Evolutionary conservation across 352 stramenopile genomes (phyloP).

Genomic region (Phytophthora hybrid): DNA sequence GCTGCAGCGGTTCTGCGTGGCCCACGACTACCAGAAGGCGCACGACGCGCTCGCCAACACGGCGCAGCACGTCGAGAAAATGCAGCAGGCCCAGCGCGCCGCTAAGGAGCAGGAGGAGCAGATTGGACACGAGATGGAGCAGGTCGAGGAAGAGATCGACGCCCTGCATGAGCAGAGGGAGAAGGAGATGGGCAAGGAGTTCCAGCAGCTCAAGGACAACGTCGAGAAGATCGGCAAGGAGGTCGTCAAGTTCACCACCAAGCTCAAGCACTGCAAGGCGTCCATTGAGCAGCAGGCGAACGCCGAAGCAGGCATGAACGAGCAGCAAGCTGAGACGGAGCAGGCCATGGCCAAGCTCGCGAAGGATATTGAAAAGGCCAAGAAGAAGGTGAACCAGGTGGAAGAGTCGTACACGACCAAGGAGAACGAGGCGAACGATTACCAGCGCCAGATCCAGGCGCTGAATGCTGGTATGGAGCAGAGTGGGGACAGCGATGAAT

Average conservation of each 20-base stretch:
- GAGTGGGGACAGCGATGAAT: slow-evolving; percentile 77
- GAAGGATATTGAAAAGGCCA: slow-evolving; percentile 82
- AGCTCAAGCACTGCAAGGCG: slow-evolving; percentile 76
- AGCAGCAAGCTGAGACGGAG: slow-evolving; percentile 82
- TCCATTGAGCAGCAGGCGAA: slow-evolving; percentile 77
- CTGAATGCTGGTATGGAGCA: slow-evolving; percentile 90
- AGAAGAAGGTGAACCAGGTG: slow-evolving; percentile 66
- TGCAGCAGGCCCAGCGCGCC: slow-evolving; percentile 88
- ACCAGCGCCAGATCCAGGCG: slow-evolving; percentile 86
- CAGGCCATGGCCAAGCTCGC: slow-evolving; percentile 83
- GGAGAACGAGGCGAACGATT: slow-evolving; percentile 71
- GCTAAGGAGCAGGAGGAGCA: slow-evolving; percentile 60
- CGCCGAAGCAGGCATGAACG: slow-evolving; percentile 65
- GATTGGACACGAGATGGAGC: slow-evolving; percentile 72
- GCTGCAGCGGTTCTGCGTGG: slow-evolving; percentile 97
- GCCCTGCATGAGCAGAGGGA: slow-evolving; percentile 76
- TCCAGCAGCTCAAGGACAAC: slow-evolving; percentile 83
- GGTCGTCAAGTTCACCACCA: slow-evolving; percentile 85
- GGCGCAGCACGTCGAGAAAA: slow-evolving; percentile 88
- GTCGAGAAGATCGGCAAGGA: slow-evolving; percentile 85
- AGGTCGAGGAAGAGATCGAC: slow-evolving; percentile 88
- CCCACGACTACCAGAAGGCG: slow-evolving; percentile 94
- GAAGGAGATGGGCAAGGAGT: slow-evolving; percentile 89
- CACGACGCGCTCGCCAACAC: slow-evolving; percentile 88
- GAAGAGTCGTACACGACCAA: slow-evolving; percentile 61